Base-by-base conservation (phyloP, 116 monocot species). In the Papilionanthe hybrid region DNA sequence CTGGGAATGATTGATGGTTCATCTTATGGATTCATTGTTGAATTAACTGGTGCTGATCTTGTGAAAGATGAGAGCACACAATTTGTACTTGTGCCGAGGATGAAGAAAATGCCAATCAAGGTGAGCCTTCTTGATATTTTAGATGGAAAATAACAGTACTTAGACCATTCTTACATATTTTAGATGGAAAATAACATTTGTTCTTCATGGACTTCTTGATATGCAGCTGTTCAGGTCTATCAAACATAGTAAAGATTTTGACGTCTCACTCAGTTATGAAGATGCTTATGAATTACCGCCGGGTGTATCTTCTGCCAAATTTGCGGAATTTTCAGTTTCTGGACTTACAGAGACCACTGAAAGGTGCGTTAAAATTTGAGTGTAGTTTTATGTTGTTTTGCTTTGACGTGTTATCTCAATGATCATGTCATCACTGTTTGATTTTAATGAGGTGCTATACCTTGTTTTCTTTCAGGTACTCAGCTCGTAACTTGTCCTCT, bases 21-120 rank as follows among this genome's bases (percentile, higher is more conserved):
- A 30, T 56, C 95, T 73, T 99, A 95, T 93, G 99, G 92, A 15
- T 88, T 93, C 82, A 63, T 78, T 49, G 82, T 99, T 77, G 82
- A 92, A 66, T 79, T 99, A 37, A 83, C 86, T 82, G 92, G 89
- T n/a, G 77, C 86, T 55, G 92, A 88, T 86, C 79, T 92, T 82
- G 73, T 84, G 44, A 86, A 89, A 79, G 90, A 89, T 69, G 93
- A 99, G 27, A 87, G 22, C 19, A 86, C 81, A 77, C 90, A 93
- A 76, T 78, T 77, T 55, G 68, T 93, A 77, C 89, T 99, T 86
- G 93, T 92, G 12, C 93, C 87, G 45, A 80, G 92, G 37, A 92
- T 99, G 95, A 99, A 95, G 83, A 99, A 95, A 83, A 80, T 99
- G 80, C 91, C 92, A 27, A 95, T 88, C 65, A 99, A 99, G 99